Evolutionary conservation across 768 basidiomycete species (phyloP), one percentile per base, ranked within the genome.

Genomic region (Agrocybe pediades): DNA sequence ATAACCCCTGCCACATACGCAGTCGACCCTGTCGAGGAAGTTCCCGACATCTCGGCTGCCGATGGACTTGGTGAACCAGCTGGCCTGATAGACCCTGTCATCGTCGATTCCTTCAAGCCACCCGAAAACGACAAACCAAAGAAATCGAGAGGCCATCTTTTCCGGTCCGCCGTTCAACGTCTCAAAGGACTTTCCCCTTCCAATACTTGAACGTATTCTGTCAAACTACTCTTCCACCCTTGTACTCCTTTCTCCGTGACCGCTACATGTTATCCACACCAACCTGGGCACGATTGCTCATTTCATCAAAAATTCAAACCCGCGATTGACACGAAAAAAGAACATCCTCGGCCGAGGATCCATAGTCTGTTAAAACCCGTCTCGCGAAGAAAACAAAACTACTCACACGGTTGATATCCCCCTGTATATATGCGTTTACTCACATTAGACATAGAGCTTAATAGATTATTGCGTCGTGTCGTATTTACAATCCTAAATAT

Each of bases 1-100:
- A 72, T 77, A 53, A 84, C 82, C 9, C 81, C 81, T 41, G 73
- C 71, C 36, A 74, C 75, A 13, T 62, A 68, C 46, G 62, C 81
- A 16, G 59, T 68, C 9, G 75, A 78, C 44, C 75, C 75, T 30
- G 65, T 68, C 29, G 64, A 75, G 41, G 75, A 74, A 27, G 71
- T 79, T 49, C 74, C 75, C 33, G 79, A 78, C 43, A 67, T 79
- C 9, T 59, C 69, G 13, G 73, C 72, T 41, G 76, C 68, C 33
- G 66, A 73, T 49, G 69, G 65, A 43, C 64, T 77, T 21, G 71
- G 65, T 43, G 62, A 69, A 51, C 51, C 67, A 3, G 58, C 61
- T 41, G 55, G 56, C 33, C 42, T 62, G 39, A 19, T 50, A 24
- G 46, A 20, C 19, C 19, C 47, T 20, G 27, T 33, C 21, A 39